Conservation (phyloP, 345 rosid species). For the Salix brachista region DNA sequence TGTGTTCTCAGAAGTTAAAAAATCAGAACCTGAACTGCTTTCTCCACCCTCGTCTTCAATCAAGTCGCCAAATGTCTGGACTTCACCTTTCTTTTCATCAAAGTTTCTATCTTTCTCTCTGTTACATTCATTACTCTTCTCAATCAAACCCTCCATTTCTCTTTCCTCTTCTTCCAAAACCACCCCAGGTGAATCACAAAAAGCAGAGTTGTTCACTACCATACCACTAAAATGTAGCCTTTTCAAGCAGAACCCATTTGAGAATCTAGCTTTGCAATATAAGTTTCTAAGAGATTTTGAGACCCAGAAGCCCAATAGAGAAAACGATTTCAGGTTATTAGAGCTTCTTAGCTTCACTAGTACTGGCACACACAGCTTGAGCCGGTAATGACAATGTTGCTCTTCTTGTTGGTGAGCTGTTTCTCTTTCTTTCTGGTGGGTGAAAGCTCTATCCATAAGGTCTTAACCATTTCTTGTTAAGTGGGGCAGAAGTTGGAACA, state of each 20-base stretch:
- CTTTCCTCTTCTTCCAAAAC: slow-evolving; percentile 27
- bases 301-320: slow-evolving; percentile 34
- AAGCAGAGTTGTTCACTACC: slow-evolving; percentile 46
- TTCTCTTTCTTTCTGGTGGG: slow-evolving; percentile 43
- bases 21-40: slow-evolving; percentile 77
- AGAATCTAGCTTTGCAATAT: slow-evolving; percentile 25
- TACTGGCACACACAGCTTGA: slow-evolving; percentile 40
- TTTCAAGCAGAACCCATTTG: slow-evolving; percentile 35
- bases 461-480: slow-evolving; percentile 32
- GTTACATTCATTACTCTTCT: slow-evolving; percentile 26
- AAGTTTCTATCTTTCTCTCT: slow-evolving; percentile 27
- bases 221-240: slow-evolving; percentile 30
- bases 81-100: slow-evolving; percentile 25
- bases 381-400: slow-evolving; percentile 16
- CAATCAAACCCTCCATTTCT: slow-evolving; percentile 42
- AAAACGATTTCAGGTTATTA: slow-evolving; percentile 16
- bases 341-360: slow-evolving; percentile 18
- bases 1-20: slow-evolving; percentile 55
- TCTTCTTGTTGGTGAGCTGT: slow-evolving; percentile 18
- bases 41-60: slow-evolving; percentile 50
- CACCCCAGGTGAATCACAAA: slow-evolving; percentile 35
- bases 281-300: slow-evolving; percentile 36
- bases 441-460: slow-evolving; percentile 47
- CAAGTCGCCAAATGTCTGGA: slow-evolving; percentile 46
- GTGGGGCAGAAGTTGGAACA: slow-evolving; percentile 25